Conservation (phyloP, 164 flowering plant genomes). For the Tetracentron sinense region DNA sequence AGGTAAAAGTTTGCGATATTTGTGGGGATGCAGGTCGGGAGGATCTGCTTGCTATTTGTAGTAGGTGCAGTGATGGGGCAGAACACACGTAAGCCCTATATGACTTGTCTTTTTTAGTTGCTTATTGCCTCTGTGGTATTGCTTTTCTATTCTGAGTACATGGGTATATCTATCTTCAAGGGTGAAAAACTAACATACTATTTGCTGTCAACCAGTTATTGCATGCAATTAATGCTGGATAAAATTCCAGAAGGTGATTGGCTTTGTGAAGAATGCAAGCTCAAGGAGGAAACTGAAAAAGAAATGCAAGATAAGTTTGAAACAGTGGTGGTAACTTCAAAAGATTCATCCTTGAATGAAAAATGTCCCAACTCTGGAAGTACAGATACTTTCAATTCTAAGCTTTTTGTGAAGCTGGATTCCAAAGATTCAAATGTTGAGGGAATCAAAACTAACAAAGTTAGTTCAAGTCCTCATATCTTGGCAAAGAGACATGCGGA, state of each 20-base stretch:
- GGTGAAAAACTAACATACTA: constrained; percentile 6
- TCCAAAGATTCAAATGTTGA: constrained; percentile 30
- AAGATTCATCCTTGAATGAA: constrained; percentile 18
- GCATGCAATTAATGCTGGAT: constrained; percentile 78
- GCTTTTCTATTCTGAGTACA: too few species aligned
- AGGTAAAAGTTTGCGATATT: constrained; percentile 97
- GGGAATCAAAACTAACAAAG: constrained; percentile 24
- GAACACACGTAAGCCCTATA: constrained; percentile 95
- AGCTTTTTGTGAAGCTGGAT: constrained; percentile 29
- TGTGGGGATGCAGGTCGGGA: constrained; percentile 99
- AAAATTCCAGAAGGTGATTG: constrained; percentile 81
- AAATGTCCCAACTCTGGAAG: constrained; percentile 21
- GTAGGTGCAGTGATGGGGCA: constrained; percentile 94
- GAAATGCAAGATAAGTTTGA: constrained; percentile 37
- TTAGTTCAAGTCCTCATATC: constrained; percentile 18
- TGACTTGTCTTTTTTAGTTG: too few species aligned
- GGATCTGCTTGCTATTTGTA: constrained; percentile 84
- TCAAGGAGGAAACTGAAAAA: constrained; percentile 44
- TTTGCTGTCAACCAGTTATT: constrained; percentile 58
- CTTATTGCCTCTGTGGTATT: too few species aligned
- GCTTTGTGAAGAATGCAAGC: constrained; percentile 90
- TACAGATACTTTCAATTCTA: constrained; percentile 9
- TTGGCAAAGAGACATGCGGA: constrained; percentile 53
- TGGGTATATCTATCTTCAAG: too few species aligned
- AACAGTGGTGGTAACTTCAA: constrained; percentile 14